Base-by-base conservation (phyloP, 306 rosid genomes). In the Sophora flavescens region DNA sequence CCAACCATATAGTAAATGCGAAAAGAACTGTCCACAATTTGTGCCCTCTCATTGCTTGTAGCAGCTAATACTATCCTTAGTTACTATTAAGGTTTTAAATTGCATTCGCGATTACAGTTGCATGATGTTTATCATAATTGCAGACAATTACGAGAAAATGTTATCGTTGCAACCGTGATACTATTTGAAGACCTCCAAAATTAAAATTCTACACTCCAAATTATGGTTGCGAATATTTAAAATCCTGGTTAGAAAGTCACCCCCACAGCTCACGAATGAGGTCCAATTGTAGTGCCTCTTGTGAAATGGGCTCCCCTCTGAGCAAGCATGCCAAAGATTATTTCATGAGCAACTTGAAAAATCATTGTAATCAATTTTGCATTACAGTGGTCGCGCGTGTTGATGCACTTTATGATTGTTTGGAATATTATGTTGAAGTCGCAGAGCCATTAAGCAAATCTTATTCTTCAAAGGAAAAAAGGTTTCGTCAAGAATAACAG, bases 391-490 rank as follows among this genome's bases (percentile, higher is more conserved):
- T 63, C 47, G 57, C 78, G 78, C 72, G 62, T 67, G 79, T 68
- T 45, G 58, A 76, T 76, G 73, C 85, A 41, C n/a, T 64, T 72
- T 81, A 77, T 72, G 48, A 76, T 84, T 67, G 77, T 44, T 51
- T 45, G 44, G 54, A 71, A 44, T 28, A 58, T 64, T 36, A 22
- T 59, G 68, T 51, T 57, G 16, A 74, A 59, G 52, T 12, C 72
- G 17, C 14, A 3, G 54, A 14, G 8, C 26, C 51, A 59, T 36
- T 28, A 51, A 26, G 18, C 42, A 17, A 72, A 54, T 56, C 50
- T 22, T 70, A 38, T 28, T 62, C 13, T 33, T 66, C 28, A 12
- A 33, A 53, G 62, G 11, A 41, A 72, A 22, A 33, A 14, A n/a
- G 11, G 30, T 17, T 59, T 30, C 1, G 36, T 32, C 12, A 32